Conservation (phyloP, 306 rosid genomes). For the Astragalus membranaceus region DNA sequence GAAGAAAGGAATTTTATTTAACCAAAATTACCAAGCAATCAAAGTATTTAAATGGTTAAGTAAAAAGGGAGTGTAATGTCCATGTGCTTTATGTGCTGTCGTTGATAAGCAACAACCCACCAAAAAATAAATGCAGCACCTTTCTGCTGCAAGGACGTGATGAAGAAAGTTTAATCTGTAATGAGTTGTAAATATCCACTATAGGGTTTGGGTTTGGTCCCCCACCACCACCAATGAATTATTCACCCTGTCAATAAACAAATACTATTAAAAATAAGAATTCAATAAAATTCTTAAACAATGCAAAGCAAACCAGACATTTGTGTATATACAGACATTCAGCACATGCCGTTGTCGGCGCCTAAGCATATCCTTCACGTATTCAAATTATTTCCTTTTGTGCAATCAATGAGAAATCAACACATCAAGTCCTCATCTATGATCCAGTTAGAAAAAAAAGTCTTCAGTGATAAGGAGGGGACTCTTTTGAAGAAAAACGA, state of each 20-base stretch:
- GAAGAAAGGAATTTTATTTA: conserved; percentile 20
- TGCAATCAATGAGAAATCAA: not conserved
- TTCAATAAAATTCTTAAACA: not conserved
- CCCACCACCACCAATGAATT: not conserved
- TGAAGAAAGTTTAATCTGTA: not conserved
- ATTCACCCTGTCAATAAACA: not conserved
- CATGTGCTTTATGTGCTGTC: conserved; percentile 34
- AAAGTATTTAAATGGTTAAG: not conserved
- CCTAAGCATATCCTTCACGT: conserved; percentile 7
- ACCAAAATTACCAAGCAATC: not conserved
- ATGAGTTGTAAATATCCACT: conserved; percentile 27
- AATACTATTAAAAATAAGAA: not conserved
- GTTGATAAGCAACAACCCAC: conserved; percentile 31
- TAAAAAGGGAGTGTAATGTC: conserved; percentile 2
- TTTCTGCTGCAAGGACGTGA: conserved; percentile 24
- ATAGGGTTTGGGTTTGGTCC: not conserved
- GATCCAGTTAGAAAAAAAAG: too few relatives aligned
- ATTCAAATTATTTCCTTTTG: not conserved
- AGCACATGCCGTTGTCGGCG: conserved; percentile 42
- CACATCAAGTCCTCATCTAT: not conserved
- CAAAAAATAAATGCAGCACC: conserved; percentile 29
- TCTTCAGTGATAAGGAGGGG: not conserved
- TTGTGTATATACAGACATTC: not conserved
- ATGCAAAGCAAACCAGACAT: not conserved
- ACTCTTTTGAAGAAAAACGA: not conserved